These are phyloP conservation scores for Fraxinus albicans DNA, from an alignment of 305 asterid genomes.

Conservation along the genomic window DNA sequence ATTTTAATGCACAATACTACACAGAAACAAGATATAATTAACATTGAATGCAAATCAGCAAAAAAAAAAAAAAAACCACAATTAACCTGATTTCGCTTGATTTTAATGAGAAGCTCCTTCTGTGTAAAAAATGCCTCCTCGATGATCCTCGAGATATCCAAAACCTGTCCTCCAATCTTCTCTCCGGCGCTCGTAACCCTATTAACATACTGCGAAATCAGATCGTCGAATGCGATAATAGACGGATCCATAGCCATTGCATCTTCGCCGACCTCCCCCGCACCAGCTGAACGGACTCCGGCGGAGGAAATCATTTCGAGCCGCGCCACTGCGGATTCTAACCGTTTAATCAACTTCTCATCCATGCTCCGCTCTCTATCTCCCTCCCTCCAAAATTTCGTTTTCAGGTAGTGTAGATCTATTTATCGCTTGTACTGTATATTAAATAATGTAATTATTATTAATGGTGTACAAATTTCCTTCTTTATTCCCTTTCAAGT, in stretches of 20 bases:
- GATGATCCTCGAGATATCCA: constrained; percentile 60
- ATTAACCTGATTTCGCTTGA: constrained; percentile 69
- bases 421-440: neutral
- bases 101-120: constrained; percentile 74
- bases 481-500: neutral
- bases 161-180: constrained; percentile 88
- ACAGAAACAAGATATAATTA: neutral
- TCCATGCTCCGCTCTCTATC: constrained; percentile 40
- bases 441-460: too few relatives aligned
- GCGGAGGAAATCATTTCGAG: constrained; percentile 60
- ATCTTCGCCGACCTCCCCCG: constrained; percentile 41
- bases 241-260: constrained; percentile 72
- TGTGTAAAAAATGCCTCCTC: constrained; percentile 65
- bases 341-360: constrained; percentile 68
- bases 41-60: neutral
- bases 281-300: constrained; percentile 31
- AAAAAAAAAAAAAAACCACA: neutral
- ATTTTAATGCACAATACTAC: neutral
- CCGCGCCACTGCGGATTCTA: constrained; percentile 91
- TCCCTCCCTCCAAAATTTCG: neutral
- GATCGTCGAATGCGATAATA: constrained; percentile 74
- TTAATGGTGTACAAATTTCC: neutral
- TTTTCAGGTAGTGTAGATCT: neutral
- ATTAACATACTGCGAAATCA: constrained; percentile 57
- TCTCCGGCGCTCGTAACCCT: constrained; percentile 65